These are phyloP conservation scores for Nothophytophthora sp. DNA, from an alignment of 352 stramenopile species.

Conservation along the genomic window DNA sequence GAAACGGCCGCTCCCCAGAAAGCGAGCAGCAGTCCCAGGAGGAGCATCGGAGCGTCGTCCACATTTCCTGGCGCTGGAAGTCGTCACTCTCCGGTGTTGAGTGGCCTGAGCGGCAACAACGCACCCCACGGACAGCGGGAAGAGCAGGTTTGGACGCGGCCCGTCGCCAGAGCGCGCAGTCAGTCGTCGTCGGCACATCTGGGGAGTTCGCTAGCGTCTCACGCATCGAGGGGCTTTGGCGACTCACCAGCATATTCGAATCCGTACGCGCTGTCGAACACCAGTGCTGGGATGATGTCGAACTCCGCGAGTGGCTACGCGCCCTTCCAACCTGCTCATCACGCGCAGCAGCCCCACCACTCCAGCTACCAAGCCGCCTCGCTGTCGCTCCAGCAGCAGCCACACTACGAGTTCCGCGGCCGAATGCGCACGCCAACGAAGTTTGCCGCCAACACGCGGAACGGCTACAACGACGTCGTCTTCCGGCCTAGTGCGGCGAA, in stretches of 20 bases:
- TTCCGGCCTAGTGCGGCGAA: constrained; percentile 14
- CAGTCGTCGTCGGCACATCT: constrained; percentile 49
- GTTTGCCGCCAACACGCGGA: constrained; percentile 25
- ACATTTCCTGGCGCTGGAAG: constrained; percentile 25
- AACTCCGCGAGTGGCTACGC: constrained; percentile 23
- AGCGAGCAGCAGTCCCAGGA: background rate
- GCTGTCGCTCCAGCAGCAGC: constrained; percentile 28
- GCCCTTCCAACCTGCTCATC: constrained; percentile 25
- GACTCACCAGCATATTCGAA: constrained; percentile 21
- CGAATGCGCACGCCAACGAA: constrained; percentile 21
- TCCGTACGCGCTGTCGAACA: constrained; percentile 18
- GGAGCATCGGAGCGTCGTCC: constrained; percentile 7
- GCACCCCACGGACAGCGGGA: constrained; percentile 13
- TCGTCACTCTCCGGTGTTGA: constrained; percentile 28
- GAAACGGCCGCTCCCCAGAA: too few relatives aligned
- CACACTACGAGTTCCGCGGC: constrained; percentile 25
- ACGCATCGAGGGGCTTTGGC: constrained; percentile 22
- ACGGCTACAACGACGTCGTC: constrained; percentile 22
- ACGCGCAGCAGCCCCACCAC: constrained; percentile 26
- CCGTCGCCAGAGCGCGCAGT: constrained; percentile 27
- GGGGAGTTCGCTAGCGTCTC: constrained; percentile 16
- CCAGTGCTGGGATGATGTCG: constrained; percentile 17
- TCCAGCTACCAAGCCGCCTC: constrained; percentile 13
- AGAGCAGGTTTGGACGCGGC: constrained; percentile 31
- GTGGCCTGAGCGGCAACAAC: background rate